phyloP scores from a whole-genome alignment of 306 rosid genomes.

The Rubus parviflorus region DNA sequence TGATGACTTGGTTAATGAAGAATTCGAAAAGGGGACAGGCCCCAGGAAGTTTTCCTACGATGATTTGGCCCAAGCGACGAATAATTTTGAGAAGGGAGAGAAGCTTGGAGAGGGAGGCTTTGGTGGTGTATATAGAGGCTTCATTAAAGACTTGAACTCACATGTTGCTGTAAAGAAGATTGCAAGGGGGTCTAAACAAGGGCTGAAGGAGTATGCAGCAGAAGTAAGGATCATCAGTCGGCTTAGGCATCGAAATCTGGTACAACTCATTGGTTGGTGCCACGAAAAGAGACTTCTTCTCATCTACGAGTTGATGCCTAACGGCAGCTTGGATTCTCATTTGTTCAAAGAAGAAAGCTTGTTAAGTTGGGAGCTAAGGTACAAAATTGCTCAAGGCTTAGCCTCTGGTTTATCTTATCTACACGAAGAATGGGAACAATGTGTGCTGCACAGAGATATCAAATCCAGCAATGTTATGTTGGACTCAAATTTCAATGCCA shows the following conservation, averaged over 20 bases:
- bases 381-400: not conserved
- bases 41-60: conserved; percentile 9
- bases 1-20: conserved; percentile 27
- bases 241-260: not conserved
- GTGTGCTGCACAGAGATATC: not conserved
- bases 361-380: not conserved
- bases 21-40: conserved; percentile 36
- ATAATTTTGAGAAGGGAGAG: not conserved
- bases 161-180: not conserved
- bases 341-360: not conserved
- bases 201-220: not conserved
- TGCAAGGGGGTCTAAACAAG: not conserved
- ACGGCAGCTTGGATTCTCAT: not conserved
- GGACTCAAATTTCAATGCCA: not conserved
- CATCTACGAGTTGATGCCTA: not conserved
- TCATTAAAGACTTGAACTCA: not conserved
- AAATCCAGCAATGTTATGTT: not conserved
- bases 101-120: conserved; percentile 20
- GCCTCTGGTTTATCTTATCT: not conserved
- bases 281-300: not conserved
- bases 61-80: not conserved
- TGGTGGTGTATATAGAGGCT: conserved; percentile 14
- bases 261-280: not conserved
- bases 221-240: not conserved
- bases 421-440: not conserved